Evolutionary conservation across 345 rosid genomes (phyloP), one percentile per base, ranked within the genome.

Genomic region (Melaleuca alternifolia): DNA sequence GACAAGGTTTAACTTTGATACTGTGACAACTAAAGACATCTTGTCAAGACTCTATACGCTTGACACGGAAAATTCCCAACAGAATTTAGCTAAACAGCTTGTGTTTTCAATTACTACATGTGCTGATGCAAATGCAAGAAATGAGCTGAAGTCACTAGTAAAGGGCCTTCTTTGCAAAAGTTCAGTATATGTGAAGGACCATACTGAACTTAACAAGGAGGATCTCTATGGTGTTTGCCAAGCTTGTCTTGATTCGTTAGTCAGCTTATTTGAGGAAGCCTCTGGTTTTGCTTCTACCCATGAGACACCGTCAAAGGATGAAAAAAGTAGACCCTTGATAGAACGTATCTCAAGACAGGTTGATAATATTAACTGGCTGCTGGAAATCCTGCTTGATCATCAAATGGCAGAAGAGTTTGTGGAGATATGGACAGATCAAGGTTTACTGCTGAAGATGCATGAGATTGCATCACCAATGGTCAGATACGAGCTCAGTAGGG

Each of bases 341-440:
- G 97, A 92, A 88, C 88, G 94, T 41, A 91, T 97, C 87, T 95
- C 96, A 10, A 92, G 91, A 85, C 96, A 97, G 87, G 99, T 95
- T 7, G 98, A 96, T 87, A 96, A 96, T 87, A 92, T 96, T 86
- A 97, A 89, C 76, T 96, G 98, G 99, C 91, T 97, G 86, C 86
- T 95, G 50, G 99, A 96, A 53, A 94, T 96, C 88, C 90, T 97
- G 85, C 92, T 97, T 57, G 98, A 97, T 85, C 84, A 91, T 54
- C 96, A 94, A 87, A 94, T 96, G 89, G 98, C 94, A 1, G 98
- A 96, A 86, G 99, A 93, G 56, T 96, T 97, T 86, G 98, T 96
- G 77, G 94, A 91, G 85, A 85, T 93, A 82, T 96, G 98, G 99
- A 92, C 92, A 30, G 88, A 92, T 83, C 96, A 97, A 88, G 90